Percentiles rank a stretch among this genome's conserved stretches.
These are phyloP conservation scores for Populus tomentosa DNA, from an alignment of 441 rosid species.

Conservation along the genomic window DNA sequence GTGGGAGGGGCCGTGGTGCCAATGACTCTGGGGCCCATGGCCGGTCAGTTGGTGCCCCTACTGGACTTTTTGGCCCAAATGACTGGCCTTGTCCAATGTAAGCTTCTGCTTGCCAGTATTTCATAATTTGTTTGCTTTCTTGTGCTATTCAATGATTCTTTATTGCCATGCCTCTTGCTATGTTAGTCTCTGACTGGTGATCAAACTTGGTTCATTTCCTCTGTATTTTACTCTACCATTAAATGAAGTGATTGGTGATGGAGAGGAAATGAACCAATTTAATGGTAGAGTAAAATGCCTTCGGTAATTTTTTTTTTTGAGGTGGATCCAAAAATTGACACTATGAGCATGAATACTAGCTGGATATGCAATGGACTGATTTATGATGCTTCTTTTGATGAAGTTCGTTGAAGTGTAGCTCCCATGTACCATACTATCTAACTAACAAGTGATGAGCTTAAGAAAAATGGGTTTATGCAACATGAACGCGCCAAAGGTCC, in stretches of 20 bases:
- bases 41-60: constrained; percentile 49
- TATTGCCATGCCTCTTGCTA: neutral
- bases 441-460: neutral
- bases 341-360: neutral
- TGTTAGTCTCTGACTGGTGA: neutral
- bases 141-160: neutral
- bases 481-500: no score
- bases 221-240: neutral
- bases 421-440: neutral
- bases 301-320: neutral
- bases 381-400: neutral
- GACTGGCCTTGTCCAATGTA: constrained; percentile 99
- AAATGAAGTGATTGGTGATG: neutral
- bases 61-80: constrained; percentile 95
- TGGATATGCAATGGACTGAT: neutral
- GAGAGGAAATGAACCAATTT: no score
- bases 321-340: neutral
- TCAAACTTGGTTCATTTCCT: neutral
- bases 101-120: constrained; percentile 23
- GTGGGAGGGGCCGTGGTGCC: constrained; percentile 78
- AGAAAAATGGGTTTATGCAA: neutral
- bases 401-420: neutral
- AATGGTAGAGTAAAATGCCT: no score
- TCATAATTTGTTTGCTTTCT: neutral
- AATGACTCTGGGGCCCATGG: constrained; percentile 47